Percentiles rank a stretch among this genome's conserved stretches.
Evolutionary conservation across 495 filamentous ascomycete species (phyloP).

Genomic region (Aspergillus kassunensis): DNA sequence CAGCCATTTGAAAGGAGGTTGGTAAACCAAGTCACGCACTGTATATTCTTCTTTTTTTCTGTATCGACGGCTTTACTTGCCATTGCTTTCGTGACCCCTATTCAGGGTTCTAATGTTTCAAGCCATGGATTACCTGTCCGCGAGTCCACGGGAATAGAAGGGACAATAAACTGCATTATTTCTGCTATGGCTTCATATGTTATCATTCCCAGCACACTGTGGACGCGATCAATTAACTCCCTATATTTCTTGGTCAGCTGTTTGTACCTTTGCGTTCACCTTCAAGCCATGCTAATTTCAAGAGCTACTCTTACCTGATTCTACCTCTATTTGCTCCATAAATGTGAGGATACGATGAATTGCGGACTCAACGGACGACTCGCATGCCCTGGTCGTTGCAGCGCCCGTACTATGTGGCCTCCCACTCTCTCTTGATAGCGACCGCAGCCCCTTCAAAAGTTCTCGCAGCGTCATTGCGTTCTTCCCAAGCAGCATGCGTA

Average conservation of each 20-base stretch:
- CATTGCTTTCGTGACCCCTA: neutral
- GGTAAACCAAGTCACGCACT: neutral
- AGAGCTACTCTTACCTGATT: conserved; percentile 7
- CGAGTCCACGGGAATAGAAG: neutral
- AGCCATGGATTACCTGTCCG: too few relatives aligned
- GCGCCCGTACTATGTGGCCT: conserved; percentile 14
- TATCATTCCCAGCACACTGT: neutral
- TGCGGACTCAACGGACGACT: conserved; percentile 22
- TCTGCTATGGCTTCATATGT: neutral
- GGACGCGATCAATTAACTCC: neutral
- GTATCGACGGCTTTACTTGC: neutral
- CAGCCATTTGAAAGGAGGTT: neutral
- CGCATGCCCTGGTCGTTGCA: conserved; percentile 18
- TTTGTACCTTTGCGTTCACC: neutral
- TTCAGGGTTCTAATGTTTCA: neutral
- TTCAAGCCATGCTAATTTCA: neutral
- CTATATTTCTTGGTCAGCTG: conserved; percentile 1
- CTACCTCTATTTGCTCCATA: conserved; percentile 25
- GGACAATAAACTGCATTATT: neutral
- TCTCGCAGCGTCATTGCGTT: conserved; percentile 24
- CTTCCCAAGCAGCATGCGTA: conserved; percentile 24
- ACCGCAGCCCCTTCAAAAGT: conserved; percentile 21
- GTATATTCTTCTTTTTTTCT: neutral
- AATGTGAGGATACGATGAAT: conserved; percentile 25
- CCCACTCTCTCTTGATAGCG: conserved; percentile 13